phyloP scores from a whole-genome alignment of 1,284 basidiomycete species.

The Apiotrichum porosum region DNA sequence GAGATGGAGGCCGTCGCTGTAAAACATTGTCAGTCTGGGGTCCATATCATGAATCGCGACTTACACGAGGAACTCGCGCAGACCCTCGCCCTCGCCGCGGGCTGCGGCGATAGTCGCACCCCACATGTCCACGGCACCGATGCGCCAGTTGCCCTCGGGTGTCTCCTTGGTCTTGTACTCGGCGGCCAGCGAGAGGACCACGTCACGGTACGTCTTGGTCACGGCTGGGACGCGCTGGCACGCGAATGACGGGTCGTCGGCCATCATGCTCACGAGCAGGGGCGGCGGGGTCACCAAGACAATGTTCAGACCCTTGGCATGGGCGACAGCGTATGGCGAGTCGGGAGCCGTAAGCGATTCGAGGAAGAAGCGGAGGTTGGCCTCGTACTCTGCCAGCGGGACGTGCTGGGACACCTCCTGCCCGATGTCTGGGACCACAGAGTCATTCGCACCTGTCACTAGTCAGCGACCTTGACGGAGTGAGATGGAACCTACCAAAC shows the following conservation, averaged over 20 bases:
- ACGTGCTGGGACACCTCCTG: slow-evolving; percentile 10
- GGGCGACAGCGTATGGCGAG: slow-evolving; percentile 18
- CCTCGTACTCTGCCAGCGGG: slow-evolving; percentile 20
- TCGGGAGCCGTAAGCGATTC: slow-evolving; percentile 18
- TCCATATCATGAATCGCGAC: too few relatives aligned
- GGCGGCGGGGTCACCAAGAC: slow-evolving; percentile 80
- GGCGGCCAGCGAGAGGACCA: slow-evolving; percentile 59
- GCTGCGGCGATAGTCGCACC: slow-evolving; percentile 55
- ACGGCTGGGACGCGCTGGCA: slow-evolving; percentile 53
- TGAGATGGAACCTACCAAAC: slow-evolving; percentile 24
- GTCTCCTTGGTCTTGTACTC: slow-evolving; percentile 44
- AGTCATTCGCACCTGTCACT: slow-evolving; percentile 27
- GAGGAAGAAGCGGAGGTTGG: slow-evolving; percentile 25
- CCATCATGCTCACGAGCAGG: slow-evolving; percentile 56
- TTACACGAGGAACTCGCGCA: slow-evolving; percentile 32
- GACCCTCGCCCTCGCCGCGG: slow-evolving; percentile 52
- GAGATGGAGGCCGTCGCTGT: slow-evolving; percentile 70
- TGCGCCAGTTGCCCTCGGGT: slow-evolving; percentile 18
- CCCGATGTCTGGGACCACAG: slow-evolving; percentile 2
- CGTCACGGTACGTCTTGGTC: slow-evolving; percentile 63
- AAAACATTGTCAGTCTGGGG: too few relatives aligned
- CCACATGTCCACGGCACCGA: slow-evolving; percentile 68
- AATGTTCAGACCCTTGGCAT: slow-evolving; percentile 47
- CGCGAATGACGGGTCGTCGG: neutral
- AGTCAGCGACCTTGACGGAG: neutral